Evolutionary conservation across 1,284 basidiomycete species (phyloP), one percentile per base, ranked within the genome.

Genomic region (Porogramme epimiltina): DNA sequence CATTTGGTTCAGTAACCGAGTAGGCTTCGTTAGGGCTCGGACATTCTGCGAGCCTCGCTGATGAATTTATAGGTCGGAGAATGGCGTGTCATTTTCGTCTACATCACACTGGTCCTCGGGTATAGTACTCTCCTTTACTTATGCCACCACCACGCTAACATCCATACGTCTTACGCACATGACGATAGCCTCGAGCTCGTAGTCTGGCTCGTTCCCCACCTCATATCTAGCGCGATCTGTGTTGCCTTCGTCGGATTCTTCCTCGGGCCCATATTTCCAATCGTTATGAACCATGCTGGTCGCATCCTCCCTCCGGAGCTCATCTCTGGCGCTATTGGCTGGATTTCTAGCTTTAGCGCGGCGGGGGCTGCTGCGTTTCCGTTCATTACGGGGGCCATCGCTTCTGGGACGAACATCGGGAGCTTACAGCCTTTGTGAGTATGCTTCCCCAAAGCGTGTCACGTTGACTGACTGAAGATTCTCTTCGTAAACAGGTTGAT

Each of bases 371-470:
- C 83, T 0, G 54, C 77, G 18, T 56, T 84, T 16, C 82, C 83
- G 3, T 84, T 84, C 62, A 69, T 82, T 44, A 80, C 80, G 0
- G 82, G 82, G 22, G 74, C 77, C 1, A 70, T 85, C 18, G 78
- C 81, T 1, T 70, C 70, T 16, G 72, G 62, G 51, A 68, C 72
- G 18, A 80, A 81, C 0, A 84, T 85, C 31, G 64, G 65, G 28
- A 72, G 71, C 48, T 60, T 85, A 54, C 82, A 84, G 54, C 84
- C 82, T 6, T 55, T 85, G 80, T 83, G 61, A 63, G 80, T 73
- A 4, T 3, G 9, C 5, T 26, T n/a, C 20, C 3, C 11, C 24
- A 3, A 9, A 8, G 2, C 25, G 19, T 20, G 5, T 20, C 9
- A 6, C 1, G n/a, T 13, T n/a, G 40, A 31, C 39, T 41, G 8